These are phyloP conservation scores for Dioscorea zingiberensis DNA, from an alignment of 106 monocot genomes.

Conservation along the genomic window DNA sequence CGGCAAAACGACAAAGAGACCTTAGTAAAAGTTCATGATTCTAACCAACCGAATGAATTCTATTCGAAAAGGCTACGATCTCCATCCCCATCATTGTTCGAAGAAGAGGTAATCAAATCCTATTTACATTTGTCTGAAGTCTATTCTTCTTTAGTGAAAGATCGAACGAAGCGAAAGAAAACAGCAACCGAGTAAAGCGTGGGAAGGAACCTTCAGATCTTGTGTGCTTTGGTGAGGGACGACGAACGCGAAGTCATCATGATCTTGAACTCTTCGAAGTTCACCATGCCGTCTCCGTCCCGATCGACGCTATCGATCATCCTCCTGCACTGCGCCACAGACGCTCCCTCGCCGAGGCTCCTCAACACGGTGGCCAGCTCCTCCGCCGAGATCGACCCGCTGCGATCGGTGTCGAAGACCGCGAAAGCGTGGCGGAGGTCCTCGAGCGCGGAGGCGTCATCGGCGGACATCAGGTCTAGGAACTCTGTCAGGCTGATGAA, in stretches of 20 bases:
- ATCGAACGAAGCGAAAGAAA: too few species aligned
- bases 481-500: slow-evolving; percentile 52
- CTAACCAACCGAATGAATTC: too few species aligned
- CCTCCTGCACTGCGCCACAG: slow-evolving; percentile 23
- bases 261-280: slow-evolving; percentile 39
- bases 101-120: too few species aligned
- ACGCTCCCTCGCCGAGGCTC: slow-evolving; percentile 19
- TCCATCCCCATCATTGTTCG: too few species aligned
- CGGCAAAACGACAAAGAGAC: too few species aligned
- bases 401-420: slow-evolving; percentile 33
- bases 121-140: too few species aligned
- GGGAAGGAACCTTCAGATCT: background rate
- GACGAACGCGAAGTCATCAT: slow-evolving; percentile 24
- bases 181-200: background rate
- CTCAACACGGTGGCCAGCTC: slow-evolving; percentile 30
- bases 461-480: slow-evolving; percentile 14
- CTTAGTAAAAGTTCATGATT: too few species aligned
- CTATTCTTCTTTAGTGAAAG: too few species aligned
- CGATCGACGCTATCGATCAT: slow-evolving; percentile 40
- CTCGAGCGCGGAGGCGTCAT: slow-evolving; percentile 9
- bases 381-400: slow-evolving; percentile 28
- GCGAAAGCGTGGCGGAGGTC: slow-evolving; percentile 31
- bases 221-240: background rate
- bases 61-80: too few species aligned
- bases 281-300: slow-evolving; percentile 35